These are phyloP conservation scores for Trypanosoma theileri DNA, from an alignment of 208 protist genomes.

Conservation along the genomic window DNA sequence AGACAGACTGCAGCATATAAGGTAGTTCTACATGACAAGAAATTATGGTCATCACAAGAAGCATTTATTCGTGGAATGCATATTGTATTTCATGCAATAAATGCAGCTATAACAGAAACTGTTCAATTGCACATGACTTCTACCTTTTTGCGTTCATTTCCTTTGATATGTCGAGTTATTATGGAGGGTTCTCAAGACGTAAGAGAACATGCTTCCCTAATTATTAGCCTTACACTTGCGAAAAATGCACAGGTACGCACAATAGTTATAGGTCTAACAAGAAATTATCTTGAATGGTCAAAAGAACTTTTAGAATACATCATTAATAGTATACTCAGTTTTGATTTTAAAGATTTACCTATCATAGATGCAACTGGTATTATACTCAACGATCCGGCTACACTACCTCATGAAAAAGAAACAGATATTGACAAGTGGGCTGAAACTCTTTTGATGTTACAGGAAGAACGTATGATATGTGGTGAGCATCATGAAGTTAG, in stretches of 20 bases:
- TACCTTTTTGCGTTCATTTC: conserved; percentile 7
- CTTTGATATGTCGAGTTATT: conserved; percentile 8
- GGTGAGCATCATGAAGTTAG: background rate
- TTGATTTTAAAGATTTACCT: background rate
- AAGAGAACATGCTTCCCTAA: background rate
- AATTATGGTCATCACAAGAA: conserved; percentile 15
- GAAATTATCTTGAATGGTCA: conserved; percentile 15
- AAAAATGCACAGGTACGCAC: conserved; percentile 10
- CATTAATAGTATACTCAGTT: background rate
- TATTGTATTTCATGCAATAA: conserved; percentile 5
- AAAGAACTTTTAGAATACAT: background rate
- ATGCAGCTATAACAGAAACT: background rate
- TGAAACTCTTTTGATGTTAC: conserved; percentile 3
- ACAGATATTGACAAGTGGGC: conserved; percentile 2
- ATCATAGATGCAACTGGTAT: conserved; percentile 5
- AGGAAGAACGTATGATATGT: conserved; percentile 5
- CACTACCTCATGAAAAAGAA: background rate
- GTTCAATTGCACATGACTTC: conserved; percentile 8
- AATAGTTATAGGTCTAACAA: background rate
- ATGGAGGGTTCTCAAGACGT: background rate
- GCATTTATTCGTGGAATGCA: background rate
- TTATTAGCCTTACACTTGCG: background rate
- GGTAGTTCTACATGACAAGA: conserved; percentile 6
- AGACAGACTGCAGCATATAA: conserved; percentile 8
- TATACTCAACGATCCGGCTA: conserved; percentile 1